A percentile compares a stretch with the other conserved stretches of the same genome.
Conservation (phyloP, 2,329 filamentous ascomycete genomes). For the Pyrenophora teres region DNA sequence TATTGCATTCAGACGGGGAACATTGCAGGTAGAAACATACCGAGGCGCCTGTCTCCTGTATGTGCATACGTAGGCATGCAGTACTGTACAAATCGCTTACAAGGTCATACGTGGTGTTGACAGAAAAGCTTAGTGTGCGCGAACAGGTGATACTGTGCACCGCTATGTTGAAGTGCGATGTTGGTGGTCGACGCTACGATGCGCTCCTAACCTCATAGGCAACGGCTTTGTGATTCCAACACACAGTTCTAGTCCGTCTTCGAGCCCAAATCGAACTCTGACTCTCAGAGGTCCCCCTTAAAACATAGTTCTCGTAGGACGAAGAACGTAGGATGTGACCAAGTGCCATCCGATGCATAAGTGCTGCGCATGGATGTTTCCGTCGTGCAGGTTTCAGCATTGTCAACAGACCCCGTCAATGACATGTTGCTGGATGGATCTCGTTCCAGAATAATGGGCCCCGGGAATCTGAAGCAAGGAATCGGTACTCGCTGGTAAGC, state of each 20-base stretch:
- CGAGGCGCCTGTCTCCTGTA: no score
- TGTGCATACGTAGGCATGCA: no score
- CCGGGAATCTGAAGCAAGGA: neutral
- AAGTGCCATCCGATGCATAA: neutral
- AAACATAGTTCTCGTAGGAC: neutral
- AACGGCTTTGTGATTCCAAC: neutral
- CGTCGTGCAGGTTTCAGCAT: neutral
- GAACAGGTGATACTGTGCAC: no score
- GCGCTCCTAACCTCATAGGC: neutral
- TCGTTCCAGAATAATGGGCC: no score
- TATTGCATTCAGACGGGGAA: no score
- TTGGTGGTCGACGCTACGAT: no score
- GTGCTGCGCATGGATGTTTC: neutral
- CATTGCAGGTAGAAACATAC: no score
- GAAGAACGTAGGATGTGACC: neutral
- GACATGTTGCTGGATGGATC: no score
- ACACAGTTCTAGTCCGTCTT: neutral
- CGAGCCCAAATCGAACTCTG: neutral
- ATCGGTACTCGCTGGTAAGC: neutral
- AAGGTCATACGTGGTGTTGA: no score
- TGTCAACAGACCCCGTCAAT: neutral
- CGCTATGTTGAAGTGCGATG: no score
- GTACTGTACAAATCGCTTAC: no score
- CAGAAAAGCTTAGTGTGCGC: no score
- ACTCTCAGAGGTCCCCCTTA: neutral